phyloP scores from a whole-genome alignment of 1,284 basidiomycete species.

The Puccinia novopanici region DNA sequence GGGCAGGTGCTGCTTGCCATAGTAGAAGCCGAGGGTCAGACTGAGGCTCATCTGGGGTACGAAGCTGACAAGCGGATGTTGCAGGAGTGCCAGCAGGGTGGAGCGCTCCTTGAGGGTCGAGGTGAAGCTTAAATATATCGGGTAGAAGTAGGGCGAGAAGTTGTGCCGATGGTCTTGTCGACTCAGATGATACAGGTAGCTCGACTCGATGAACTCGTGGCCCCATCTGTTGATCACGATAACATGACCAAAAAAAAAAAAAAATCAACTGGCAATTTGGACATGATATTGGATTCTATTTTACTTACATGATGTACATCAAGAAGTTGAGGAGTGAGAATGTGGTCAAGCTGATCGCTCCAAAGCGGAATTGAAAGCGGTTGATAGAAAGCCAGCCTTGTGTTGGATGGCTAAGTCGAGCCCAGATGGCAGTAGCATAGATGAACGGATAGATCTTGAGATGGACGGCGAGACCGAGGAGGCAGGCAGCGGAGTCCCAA shows the following conservation, averaged over 20 bases:
- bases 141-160: slow-evolving; percentile 95
- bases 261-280: not conserved
- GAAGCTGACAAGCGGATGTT: slow-evolving; percentile 56
- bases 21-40: slow-evolving; percentile 70
- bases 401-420: slow-evolving; percentile 9
- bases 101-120: not conserved
- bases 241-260: not conserved
- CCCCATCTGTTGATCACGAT: slow-evolving; percentile 70
- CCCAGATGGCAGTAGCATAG: slow-evolving; percentile 73
- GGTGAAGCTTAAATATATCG: slow-evolving; percentile 71
- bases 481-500: slow-evolving; percentile 65
- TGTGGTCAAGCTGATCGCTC: slow-evolving; percentile 68
- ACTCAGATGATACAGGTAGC: slow-evolving; percentile 88
- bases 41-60: slow-evolving; percentile 73
- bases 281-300: not conserved
- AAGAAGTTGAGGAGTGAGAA: slow-evolving; percentile 69
- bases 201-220: slow-evolving; percentile 82
- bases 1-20: slow-evolving; percentile 67
- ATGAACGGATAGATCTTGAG: slow-evolving; percentile 96
- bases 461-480: slow-evolving; percentile 78
- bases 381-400: slow-evolving; percentile 61
- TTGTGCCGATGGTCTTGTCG: slow-evolving; percentile 96
- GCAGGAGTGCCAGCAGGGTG: slow-evolving; percentile 52
- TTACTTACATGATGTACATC: slow-evolving; percentile 76
- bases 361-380: slow-evolving; percentile 69